Evolutionary conservation across 2,329 filamentous ascomycete genomes (phyloP).

Genomic region (Alternaria triticina): DNA sequence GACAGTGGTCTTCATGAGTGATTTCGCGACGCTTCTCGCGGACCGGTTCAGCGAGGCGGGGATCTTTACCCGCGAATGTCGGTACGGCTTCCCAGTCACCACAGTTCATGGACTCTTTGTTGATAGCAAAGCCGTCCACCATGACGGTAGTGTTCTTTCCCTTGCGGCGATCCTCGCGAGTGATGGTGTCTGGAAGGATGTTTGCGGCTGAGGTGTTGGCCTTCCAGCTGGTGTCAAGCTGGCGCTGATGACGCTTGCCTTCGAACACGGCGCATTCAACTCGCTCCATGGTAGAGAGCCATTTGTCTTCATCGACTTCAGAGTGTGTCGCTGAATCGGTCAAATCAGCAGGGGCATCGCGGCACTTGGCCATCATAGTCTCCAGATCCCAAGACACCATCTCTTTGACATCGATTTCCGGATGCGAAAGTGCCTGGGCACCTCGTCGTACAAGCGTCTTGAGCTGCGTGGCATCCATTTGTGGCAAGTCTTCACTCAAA

Average conservation of each 20-base stretch:
- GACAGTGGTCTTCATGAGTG: slow-evolving; percentile 59
- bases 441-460: slow-evolving; percentile 63
- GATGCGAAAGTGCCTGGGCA: slow-evolving; percentile 59
- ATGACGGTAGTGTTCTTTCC: slow-evolving; percentile 66
- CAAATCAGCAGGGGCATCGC: slow-evolving; percentile 57
- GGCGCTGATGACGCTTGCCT: slow-evolving; percentile 58
- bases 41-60: slow-evolving; percentile 57
- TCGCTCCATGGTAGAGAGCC: slow-evolving; percentile 63
- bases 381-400: slow-evolving; percentile 65
- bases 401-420: slow-evolving; percentile 61
- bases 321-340: slow-evolving; percentile 42
- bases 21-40: slow-evolving; percentile 57
- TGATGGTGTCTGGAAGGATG: slow-evolving; percentile 49
- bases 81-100: slow-evolving; percentile 64
- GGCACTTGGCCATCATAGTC: slow-evolving; percentile 61
- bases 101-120: slow-evolving; percentile 62
- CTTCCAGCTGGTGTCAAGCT: slow-evolving; percentile 37
- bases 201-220: slow-evolving; percentile 34
- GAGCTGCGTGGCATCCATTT: slow-evolving; percentile 59
- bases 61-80: slow-evolving; percentile 62
- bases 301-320: slow-evolving; percentile 60
- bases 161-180: slow-evolving; percentile 57
- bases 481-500: slow-evolving; percentile 56
- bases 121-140: slow-evolving; percentile 62
- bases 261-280: slow-evolving; percentile 65